phyloP scores from a whole-genome alignment of 2,329 filamentous ascomycete species.

The Colletotrichum cordylinicola region DNA sequence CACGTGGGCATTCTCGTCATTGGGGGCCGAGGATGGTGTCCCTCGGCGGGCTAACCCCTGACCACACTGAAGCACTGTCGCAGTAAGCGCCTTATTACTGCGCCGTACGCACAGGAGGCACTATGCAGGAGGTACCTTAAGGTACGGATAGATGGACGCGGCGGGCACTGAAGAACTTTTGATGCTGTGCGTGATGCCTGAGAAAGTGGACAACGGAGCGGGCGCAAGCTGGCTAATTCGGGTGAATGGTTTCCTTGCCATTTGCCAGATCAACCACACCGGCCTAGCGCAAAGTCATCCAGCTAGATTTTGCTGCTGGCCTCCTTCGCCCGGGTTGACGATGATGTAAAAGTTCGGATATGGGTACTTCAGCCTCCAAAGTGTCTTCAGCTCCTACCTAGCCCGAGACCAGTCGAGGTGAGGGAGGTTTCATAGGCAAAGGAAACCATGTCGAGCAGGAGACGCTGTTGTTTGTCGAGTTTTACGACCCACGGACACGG shows the following conservation, averaged over 20 bases:
- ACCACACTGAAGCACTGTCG: background rate
- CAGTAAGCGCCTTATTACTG: background rate
- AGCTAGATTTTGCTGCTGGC: background rate
- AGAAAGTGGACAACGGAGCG: background rate
- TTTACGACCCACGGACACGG: background rate
- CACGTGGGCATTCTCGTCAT: conserved; percentile 18
- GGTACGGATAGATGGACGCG: background rate
- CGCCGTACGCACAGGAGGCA: background rate
- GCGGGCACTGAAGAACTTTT: background rate
- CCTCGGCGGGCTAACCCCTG: background rate
- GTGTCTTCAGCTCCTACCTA: background rate
- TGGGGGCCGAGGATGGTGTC: conserved; percentile 11
- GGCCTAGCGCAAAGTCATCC: background rate
- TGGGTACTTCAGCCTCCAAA: background rate
- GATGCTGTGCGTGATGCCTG: background rate
- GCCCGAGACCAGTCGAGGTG: background rate
- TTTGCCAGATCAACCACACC: background rate
- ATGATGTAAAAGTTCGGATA: background rate
- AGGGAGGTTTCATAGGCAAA: background rate
- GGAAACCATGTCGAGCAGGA: background rate
- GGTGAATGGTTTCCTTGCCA: background rate
- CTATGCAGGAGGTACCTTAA: background rate
- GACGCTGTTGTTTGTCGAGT: background rate
- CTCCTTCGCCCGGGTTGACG: background rate
- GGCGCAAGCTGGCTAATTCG: background rate